Conservation (phyloP, 805 yeast species). For the Metschnikowia picachoensis region DNA sequence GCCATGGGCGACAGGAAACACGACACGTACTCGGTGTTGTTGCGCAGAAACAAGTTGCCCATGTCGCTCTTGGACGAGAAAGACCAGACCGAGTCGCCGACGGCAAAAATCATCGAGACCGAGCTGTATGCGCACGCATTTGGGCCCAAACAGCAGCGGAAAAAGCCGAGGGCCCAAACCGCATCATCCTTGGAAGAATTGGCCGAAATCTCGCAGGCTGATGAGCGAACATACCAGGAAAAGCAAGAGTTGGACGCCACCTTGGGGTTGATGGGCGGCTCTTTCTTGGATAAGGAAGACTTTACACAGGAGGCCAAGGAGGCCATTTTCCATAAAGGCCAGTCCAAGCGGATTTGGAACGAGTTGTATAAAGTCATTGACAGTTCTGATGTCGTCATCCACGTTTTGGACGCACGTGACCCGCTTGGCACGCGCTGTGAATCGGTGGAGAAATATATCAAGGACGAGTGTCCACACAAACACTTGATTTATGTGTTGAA, state of each 20-base stretch:
- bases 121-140: conserved; percentile 79
- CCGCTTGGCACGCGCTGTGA: conserved; percentile 95
- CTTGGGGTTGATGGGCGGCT: conserved; percentile 75
- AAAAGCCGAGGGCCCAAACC: conserved; percentile 74
- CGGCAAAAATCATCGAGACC: conserved; percentile 78
- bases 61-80: conserved; percentile 92
- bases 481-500: conserved; percentile 91
- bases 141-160: conserved; percentile 94
- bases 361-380: conserved; percentile 95
- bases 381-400: conserved; percentile 95
- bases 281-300: conserved; percentile 60
- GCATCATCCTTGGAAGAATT: conserved; percentile 78
- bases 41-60: conserved; percentile 88
- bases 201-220: conserved; percentile 54
- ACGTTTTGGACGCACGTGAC: conserved; percentile 95
- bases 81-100: conserved; percentile 71
- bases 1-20: conserved; percentile 84
- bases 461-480: conserved; percentile 93
- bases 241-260: conserved; percentile 72
- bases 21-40: conserved; percentile 79
- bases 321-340: conserved; percentile 94
- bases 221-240: conserved; percentile 61
- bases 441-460: conserved; percentile 87
- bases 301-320: conserved; percentile 91
- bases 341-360: conserved; percentile 97